phyloP scores from a whole-genome alignment of 495 filamentous ascomycete species.

The Aspergillus funiculosus region DNA sequence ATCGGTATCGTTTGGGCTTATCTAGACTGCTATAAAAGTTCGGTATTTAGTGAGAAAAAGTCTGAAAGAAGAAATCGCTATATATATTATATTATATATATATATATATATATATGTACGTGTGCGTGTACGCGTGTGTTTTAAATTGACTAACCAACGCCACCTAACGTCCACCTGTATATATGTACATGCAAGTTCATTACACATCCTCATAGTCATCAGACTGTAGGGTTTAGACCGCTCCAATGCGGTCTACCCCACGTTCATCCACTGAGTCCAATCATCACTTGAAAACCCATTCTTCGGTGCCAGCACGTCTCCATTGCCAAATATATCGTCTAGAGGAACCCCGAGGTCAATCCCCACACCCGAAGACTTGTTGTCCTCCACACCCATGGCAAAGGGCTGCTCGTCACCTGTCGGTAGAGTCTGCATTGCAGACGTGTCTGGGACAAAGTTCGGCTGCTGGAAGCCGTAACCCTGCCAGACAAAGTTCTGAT shows the following conservation, averaged over 20 bases:
- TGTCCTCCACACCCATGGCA: constrained; percentile 31
- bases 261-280: constrained; percentile 43
- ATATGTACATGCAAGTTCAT: constrained; percentile 8
- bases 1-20: no score
- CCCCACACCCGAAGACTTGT: constrained; percentile 27
- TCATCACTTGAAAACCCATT: constrained; percentile 29
- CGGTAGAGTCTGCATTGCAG: constrained; percentile 21
- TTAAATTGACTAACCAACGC: constrained; percentile 4
- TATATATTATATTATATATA: not conserved
- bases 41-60: not conserved
- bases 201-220: constrained; percentile 8
- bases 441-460: constrained; percentile 17
- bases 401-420: constrained; percentile 20
- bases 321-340: constrained; percentile 42
- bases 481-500: constrained; percentile 44
- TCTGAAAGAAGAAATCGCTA: no score
- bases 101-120: constrained; percentile 4
- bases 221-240: not conserved
- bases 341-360: constrained; percentile 37
- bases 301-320: constrained; percentile 20
- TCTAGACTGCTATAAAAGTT: no score
- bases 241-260: constrained; percentile 11
- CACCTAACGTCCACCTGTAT: constrained; percentile 2
- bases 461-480: constrained; percentile 36
- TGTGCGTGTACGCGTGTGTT: not conserved